A percentile compares a stretch with the other conserved stretches of the same genome.
These are phyloP conservation scores for Fagus crenata DNA, from an alignment of 306 rosid genomes.

Conservation along the genomic window DNA sequence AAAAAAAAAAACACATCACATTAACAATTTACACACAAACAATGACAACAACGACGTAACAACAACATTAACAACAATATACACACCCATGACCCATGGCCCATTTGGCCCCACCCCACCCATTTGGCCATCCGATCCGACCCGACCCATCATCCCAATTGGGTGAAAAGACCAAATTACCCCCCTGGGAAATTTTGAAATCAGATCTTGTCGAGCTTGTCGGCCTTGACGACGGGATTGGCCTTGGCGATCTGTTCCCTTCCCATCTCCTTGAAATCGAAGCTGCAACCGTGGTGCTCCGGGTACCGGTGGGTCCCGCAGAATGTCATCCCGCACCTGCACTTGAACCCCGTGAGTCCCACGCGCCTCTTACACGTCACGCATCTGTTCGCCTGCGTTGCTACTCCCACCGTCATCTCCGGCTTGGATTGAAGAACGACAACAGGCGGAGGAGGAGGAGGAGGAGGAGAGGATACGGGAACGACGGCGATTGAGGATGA, in stretches of 20 bases:
- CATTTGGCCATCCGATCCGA: too few relatives aligned
- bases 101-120: too few relatives aligned
- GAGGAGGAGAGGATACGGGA: background rate
- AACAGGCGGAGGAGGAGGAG: background rate
- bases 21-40: too few relatives aligned
- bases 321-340: constrained; percentile 66
- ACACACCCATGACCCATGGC: background rate
- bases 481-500: background rate
- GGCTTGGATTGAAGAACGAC: background rate
- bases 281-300: constrained; percentile 67
- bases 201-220: constrained; percentile 69
- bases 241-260: constrained; percentile 81
- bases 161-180: constrained; percentile 28
- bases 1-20: too few relatives aligned
- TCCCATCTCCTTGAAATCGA: constrained; percentile 73
- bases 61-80: background rate
- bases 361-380: constrained; percentile 73
- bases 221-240: constrained; percentile 77
- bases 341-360: constrained; percentile 79
- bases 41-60: background rate
- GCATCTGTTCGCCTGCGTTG: constrained; percentile 49
- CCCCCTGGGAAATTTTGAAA: background rate
- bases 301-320: constrained; percentile 86
- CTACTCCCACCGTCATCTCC: background rate
- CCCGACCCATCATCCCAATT: too few relatives aligned